Evolutionary conservation across 257 asterid species (phyloP), one percentile per base, ranked within the genome.

Genomic region (Capsicum chinense): DNA sequence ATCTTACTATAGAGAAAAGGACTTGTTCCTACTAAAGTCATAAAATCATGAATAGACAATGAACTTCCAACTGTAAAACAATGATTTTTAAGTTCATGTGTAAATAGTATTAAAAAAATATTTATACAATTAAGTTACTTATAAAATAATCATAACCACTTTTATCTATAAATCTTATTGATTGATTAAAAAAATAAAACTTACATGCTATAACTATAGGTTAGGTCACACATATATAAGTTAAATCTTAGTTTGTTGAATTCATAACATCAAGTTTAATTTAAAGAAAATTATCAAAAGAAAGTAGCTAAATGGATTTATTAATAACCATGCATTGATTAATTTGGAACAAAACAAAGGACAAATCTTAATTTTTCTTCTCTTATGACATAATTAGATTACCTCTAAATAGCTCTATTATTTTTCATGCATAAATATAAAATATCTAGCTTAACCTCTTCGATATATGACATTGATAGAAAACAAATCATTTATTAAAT

Each of bases 21-120:
- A 74, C 80, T 11, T 11, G 19, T 74, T 74, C 80, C 80, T 48
- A 48, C 44, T 21, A 48, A 74, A 74, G 60, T 7, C 12, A 11
- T 50, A 73, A 73, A 73, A 73, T 73, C 59, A 19, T 42, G 80
- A 73, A 47, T 48, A 11, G 80, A 74, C 60, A 50, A 60, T 50
- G 80, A 74, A 6, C 16, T 74, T 73, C 44, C 60, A 48, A 74
- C 60, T 50, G 1, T 50, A 50, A 19, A 73, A 74, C 19, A 19
- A 9, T 15, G 4, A 69, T 1, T 15, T 15, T 15, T 4, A 39
- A 15, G 52, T 68, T 68, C 6, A 5, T 14, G 47, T 13, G 19
- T 13, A 13, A 13, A 66, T 33, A 6, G 19, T 35, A 13, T 33
- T 33, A 15, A 13, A 14, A 35, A 35, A 13, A 63, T 9, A 21